Percentiles rank a stretch among this genome's conserved stretches.
Evolutionary conservation across 352 stramenopile species (phyloP).

Genomic region (Phytophthora quininea): DNA sequence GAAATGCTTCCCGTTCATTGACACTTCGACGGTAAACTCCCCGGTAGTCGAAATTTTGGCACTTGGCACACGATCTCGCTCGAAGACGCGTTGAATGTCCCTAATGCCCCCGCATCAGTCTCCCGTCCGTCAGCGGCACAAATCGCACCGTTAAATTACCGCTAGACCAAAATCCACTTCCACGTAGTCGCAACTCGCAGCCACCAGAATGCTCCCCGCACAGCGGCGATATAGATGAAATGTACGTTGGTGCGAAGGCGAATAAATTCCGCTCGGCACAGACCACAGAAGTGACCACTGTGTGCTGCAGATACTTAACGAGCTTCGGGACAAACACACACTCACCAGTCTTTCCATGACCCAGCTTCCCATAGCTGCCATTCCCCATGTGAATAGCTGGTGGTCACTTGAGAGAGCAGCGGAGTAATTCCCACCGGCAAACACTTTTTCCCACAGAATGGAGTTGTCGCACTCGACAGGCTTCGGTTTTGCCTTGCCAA

Average conservation of each 20-base stretch:
- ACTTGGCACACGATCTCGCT: conserved; percentile 66
- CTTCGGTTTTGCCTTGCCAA: conserved; percentile 27
- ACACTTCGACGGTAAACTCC: conserved; percentile 72
- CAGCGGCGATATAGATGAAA: conserved; percentile 46
- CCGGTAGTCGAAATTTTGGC: conserved; percentile 69
- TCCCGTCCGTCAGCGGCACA: conserved; percentile 57
- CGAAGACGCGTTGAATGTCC: conserved; percentile 39
- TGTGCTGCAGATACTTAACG: conserved; percentile 46
- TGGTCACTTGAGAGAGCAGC: conserved; percentile 44
- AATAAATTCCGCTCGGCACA: conserved; percentile 58
- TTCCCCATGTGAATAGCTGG: conserved; percentile 68
- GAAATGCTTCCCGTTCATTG: conserved; percentile 85
- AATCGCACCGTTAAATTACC: conserved; percentile 85
- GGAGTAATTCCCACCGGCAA: conserved; percentile 69
- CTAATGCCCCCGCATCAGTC: conserved; percentile 59
- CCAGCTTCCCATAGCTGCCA: conserved; percentile 54
- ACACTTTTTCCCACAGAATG: conserved; percentile 52
- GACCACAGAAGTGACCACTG: conserved; percentile 48
- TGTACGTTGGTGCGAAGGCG: conserved; percentile 65
- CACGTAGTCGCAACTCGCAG: conserved; percentile 64
- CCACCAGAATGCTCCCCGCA: conserved; percentile 62
- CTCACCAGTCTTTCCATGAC: conserved; percentile 28
- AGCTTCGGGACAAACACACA: conserved; percentile 40
- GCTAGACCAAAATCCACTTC: conserved; percentile 80
- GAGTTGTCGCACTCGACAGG: conserved; percentile 13